These are phyloP conservation scores for Lachnellula suecica DNA, from an alignment of 2,329 filamentous ascomycete genomes.

Conservation along the genomic window DNA sequence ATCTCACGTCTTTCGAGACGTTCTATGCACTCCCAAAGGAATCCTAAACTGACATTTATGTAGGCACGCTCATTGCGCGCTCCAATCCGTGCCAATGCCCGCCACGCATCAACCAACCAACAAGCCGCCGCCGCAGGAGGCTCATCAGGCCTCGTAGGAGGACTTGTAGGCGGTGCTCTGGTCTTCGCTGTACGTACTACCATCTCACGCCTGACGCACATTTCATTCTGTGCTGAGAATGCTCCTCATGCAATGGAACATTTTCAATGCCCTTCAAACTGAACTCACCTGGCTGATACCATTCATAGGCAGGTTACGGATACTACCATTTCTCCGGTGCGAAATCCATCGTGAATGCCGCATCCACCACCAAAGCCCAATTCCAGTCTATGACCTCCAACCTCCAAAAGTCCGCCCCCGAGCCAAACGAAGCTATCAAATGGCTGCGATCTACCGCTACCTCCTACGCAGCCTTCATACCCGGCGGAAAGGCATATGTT, in stretches of 20 bases:
- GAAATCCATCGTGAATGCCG: conserved; percentile 43
- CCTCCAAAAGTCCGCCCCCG: conserved; percentile 47
- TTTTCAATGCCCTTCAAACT: too few relatives aligned
- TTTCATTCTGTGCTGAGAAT: neutral
- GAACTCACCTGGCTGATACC: too few relatives aligned
- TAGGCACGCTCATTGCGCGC: conserved; percentile 21
- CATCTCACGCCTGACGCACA: neutral
- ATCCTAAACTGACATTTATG: too few relatives aligned
- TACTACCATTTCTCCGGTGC: conserved; percentile 53
- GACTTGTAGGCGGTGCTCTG: conserved; percentile 46
- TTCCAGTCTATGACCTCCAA: conserved; percentile 48
- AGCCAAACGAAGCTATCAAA: conserved; percentile 64
- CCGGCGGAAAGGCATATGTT: conserved; percentile 67
- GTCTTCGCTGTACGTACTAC: conserved; percentile 40
- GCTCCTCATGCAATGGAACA: conserved; percentile 2
- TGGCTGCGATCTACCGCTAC: conserved; percentile 66
- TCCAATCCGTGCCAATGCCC: conserved; percentile 28
- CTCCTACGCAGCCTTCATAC: conserved; percentile 70
- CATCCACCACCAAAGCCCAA: conserved; percentile 57
- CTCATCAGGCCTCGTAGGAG: conserved; percentile 44
- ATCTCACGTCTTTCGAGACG: too few relatives aligned
- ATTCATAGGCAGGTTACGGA: conserved; percentile 42
- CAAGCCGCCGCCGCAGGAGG: conserved; percentile 27
- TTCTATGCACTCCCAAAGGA: too few relatives aligned
- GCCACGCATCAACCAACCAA: conserved; percentile 22